Evolutionary conservation across 805 yeast genomes (phyloP).

Genomic region (Candida nanaspora): DNA sequence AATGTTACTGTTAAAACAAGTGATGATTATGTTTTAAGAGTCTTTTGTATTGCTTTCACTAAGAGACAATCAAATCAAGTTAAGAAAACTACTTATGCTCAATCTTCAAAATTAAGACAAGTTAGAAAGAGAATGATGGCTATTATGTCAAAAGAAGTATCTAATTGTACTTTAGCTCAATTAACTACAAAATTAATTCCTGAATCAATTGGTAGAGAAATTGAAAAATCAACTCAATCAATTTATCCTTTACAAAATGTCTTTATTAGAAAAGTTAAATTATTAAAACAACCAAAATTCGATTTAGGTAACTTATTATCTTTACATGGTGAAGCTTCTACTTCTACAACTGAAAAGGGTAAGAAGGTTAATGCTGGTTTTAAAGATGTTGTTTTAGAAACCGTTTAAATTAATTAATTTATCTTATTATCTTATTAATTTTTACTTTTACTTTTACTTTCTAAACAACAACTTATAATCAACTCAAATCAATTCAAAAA

Average conservation of each 20-base stretch:
- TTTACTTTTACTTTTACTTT: too few species aligned
- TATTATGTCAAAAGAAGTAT: slow-evolving; percentile 93
- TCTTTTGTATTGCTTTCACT: slow-evolving; percentile 97
- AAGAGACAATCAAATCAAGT: slow-evolving; percentile 95
- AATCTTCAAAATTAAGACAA: slow-evolving; percentile 94
- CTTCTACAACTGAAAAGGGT: slow-evolving; percentile 89
- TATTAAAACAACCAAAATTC: slow-evolving; percentile 97
- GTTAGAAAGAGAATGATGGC: slow-evolving; percentile 96
- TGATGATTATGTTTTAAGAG: slow-evolving; percentile 94
- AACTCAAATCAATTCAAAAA: too few species aligned
- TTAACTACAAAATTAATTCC: slow-evolving; percentile 96
- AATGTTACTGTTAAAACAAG: slow-evolving; percentile 97
- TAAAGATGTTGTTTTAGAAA: slow-evolving; percentile 98
- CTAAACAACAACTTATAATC: too few species aligned
- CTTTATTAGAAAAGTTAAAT: slow-evolving; percentile 97
- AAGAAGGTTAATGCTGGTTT: slow-evolving; percentile 91
- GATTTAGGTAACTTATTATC: slow-evolving; percentile 94
- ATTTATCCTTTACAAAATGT: slow-evolving; percentile 98
- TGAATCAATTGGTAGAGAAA: slow-evolving; percentile 98
- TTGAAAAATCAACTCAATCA: slow-evolving; percentile 90
- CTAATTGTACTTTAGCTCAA: slow-evolving; percentile 92
- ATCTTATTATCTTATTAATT: too few species aligned
- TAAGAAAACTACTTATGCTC: slow-evolving; percentile 97
- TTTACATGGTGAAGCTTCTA: slow-evolving; percentile 92
- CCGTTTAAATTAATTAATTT: slow-evolving; percentile 54